phyloP scores from a whole-genome alignment of 2,329 filamentous ascomycete species.

The Monosporascus sp. region DNA sequence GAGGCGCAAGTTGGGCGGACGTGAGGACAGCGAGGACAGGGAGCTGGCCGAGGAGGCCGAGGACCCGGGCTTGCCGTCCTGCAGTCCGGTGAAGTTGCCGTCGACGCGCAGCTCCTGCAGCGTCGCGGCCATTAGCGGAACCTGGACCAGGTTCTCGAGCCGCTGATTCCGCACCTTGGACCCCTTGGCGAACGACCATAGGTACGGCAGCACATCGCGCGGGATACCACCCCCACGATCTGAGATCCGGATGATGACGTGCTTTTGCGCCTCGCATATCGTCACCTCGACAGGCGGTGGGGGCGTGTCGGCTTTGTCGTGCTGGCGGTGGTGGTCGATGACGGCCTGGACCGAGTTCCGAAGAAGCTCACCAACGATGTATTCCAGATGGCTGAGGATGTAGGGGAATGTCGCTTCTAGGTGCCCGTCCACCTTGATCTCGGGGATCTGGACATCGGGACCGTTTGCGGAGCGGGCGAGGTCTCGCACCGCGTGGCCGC shows the following conservation, averaged over 20 bases:
- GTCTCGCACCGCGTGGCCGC: slow-evolving; percentile 68
- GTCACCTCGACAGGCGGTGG: slow-evolving; percentile 88
- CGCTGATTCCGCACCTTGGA: slow-evolving; percentile 69
- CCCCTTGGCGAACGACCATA: slow-evolving; percentile 97
- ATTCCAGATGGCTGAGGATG: slow-evolving; percentile 92
- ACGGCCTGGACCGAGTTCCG: slow-evolving; percentile 93
- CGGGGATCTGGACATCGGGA: slow-evolving; percentile 64
- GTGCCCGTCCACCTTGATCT: slow-evolving; percentile 80
- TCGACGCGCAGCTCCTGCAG: slow-evolving; percentile 73
- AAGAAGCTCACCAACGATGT: slow-evolving; percentile 91
- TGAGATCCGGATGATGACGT: slow-evolving; percentile 93
- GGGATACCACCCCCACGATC: slow-evolving; percentile 93
- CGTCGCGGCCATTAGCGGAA: slow-evolving; percentile 89
- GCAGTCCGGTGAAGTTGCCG: slow-evolving; percentile 19
- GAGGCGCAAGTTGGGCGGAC: slow-evolving; percentile 79
- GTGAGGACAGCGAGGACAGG: slow-evolving; percentile 70
- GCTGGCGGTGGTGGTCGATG: slow-evolving; percentile 69
- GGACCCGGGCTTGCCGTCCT: slow-evolving; percentile 11
- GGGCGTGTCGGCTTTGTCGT: slow-evolving; percentile 26
- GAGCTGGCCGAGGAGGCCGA: background rate
- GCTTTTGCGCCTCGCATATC: slow-evolving; percentile 87
- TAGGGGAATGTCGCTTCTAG: slow-evolving; percentile 90
- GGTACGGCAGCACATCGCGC: slow-evolving; percentile 74
- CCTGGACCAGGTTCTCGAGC: slow-evolving; percentile 77
- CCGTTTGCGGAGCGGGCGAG: slow-evolving; percentile 74